Conservation (phyloP, 1,284 basidiomycete species). For the Puccinia coronata region DNA sequence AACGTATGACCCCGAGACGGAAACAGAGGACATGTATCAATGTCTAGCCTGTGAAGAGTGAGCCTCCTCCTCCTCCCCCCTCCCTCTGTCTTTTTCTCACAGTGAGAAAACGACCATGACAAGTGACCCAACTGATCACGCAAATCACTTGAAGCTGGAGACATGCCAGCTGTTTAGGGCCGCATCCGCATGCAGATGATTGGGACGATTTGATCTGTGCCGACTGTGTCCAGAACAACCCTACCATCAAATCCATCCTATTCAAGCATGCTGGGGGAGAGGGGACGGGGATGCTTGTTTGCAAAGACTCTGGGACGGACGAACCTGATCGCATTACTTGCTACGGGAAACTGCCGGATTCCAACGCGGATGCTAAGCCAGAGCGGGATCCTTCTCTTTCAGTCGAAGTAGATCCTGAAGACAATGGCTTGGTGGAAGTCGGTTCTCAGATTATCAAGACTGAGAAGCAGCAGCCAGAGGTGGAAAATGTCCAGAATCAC, state of each 20-base stretch:
- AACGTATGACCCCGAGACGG: slow-evolving; percentile 44
- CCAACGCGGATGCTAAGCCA: not conserved
- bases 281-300: slow-evolving; percentile 26
- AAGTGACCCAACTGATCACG: not conserved
- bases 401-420: not conserved
- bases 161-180: slow-evolving; percentile 40
- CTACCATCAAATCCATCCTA: slow-evolving; percentile 19
- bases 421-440: not conserved
- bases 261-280: slow-evolving; percentile 34
- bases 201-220: slow-evolving; percentile 48
- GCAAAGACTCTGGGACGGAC: slow-evolving; percentile 13
- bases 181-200: slow-evolving; percentile 36
- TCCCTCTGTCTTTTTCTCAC: not conserved
- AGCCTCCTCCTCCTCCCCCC: not conserved
- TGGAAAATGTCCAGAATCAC: not conserved
- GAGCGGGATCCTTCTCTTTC: not conserved
- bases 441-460: not conserved
- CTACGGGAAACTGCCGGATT: slow-evolving; percentile 2
- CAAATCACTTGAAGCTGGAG: slow-evolving; percentile 30
- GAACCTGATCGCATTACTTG: slow-evolving; percentile 10
- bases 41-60: slow-evolving; percentile 49
- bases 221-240: slow-evolving; percentile 27
- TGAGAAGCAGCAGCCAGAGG: not conserved
- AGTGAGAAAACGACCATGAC: too few species aligned
- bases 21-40: slow-evolving; percentile 50